Percentiles rank a stretch among this genome's conserved stretches.
Evolutionary conservation across 305 asterid species (phyloP).

Genomic region (Rubia tinctorum): DNA sequence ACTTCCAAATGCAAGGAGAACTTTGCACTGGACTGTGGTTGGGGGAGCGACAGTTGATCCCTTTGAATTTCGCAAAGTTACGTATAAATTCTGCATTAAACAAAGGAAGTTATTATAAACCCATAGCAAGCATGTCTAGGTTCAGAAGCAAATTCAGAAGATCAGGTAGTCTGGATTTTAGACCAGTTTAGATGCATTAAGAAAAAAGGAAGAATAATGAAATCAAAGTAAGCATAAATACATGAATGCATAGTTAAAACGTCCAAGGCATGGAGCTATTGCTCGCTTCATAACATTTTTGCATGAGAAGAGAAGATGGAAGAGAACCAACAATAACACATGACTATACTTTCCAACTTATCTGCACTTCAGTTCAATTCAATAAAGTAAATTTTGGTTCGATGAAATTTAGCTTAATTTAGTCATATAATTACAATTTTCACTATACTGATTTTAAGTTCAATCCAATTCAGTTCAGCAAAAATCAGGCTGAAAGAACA

Average conservation of each 20-base stretch:
- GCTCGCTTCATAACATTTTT: background rate
- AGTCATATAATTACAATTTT: no score
- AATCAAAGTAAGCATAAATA: background rate
- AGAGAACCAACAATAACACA: background rate
- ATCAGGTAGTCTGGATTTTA: background rate
- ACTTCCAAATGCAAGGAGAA: constrained; percentile 65
- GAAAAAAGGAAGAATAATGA: background rate
- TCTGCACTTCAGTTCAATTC: no score
- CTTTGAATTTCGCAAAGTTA: constrained; percentile 60
- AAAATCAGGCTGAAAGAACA: no score
- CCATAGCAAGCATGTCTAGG: constrained; percentile 11
- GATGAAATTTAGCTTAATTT: no score
- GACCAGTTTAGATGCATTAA: background rate
- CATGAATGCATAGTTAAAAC: background rate
- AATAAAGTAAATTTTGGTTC: no score
- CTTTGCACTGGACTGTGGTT: constrained; percentile 67
- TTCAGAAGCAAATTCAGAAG: background rate
- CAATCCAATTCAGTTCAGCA: no score
- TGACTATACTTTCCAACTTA: background rate
- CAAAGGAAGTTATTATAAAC: constrained; percentile 5
- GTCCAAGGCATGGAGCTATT: background rate
- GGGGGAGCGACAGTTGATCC: constrained; percentile 78
- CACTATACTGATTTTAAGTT: no score
- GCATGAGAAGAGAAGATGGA: background rate
- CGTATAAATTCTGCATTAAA: constrained; percentile 70